A percentile compares a stretch with the other conserved stretches of the same genome.
These are phyloP conservation scores for Claviceps humidiphila DNA, from an alignment of 2,329 filamentous ascomycete species.

Conservation along the genomic window DNA sequence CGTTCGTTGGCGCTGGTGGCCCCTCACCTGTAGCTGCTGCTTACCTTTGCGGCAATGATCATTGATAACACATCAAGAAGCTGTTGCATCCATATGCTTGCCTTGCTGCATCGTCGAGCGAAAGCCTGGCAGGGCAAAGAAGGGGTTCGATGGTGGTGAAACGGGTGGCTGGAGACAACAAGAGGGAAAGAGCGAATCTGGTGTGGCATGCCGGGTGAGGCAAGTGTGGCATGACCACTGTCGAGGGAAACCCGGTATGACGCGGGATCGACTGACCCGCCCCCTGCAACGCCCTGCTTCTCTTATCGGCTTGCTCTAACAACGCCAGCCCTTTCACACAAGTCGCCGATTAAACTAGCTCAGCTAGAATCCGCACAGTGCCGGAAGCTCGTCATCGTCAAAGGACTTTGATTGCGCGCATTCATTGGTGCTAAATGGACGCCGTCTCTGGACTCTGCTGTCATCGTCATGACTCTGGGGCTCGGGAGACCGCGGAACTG, in stretches of 20 bases:
- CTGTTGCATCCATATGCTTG: background rate
- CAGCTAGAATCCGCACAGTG: too few species aligned
- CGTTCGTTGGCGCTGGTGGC: background rate
- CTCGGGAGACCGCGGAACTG: too few species aligned
- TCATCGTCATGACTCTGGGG: too few species aligned
- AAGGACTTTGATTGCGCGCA: too few species aligned
- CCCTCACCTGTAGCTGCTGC: too few species aligned
- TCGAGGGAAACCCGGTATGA: background rate
- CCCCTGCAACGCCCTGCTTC: too few species aligned
- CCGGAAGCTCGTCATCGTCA: too few species aligned
- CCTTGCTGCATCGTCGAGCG: background rate
- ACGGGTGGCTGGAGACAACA: background rate
- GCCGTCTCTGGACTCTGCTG: too few species aligned
- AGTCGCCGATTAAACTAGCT: too few species aligned
- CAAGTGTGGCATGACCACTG: conserved; percentile 2
- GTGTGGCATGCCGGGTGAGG: background rate
- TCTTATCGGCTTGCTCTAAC: too few species aligned
- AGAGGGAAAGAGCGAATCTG: background rate
- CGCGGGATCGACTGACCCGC: background rate
- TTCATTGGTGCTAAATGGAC: too few species aligned
- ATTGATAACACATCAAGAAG: background rate
- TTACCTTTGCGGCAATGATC: background rate
- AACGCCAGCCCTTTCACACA: too few species aligned
- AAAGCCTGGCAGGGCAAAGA: background rate
- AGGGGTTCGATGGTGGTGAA: background rate